Percentiles rank a stretch among this genome's conserved stretches.
phyloP scores from a whole-genome alignment of 495 filamentous ascomycete species.

The Hypoxylon fragiforme region DNA sequence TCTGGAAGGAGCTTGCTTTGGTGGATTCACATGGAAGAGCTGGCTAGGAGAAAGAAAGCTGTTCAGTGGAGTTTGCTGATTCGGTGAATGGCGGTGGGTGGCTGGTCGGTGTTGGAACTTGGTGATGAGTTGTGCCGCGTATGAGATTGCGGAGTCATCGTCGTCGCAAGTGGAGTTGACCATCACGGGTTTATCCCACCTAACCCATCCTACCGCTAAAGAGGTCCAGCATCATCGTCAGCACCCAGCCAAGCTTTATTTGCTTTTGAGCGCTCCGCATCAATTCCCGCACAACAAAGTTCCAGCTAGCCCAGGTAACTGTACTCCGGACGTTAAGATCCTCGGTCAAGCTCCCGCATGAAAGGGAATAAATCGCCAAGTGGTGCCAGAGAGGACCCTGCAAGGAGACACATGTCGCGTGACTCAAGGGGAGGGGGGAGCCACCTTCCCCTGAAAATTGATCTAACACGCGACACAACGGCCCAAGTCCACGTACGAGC shows the following conservation, averaged over 20 bases:
- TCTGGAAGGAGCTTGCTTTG: too few species aligned
- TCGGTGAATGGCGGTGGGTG: conserved; percentile 24
- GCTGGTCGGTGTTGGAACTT: conserved; percentile 11
- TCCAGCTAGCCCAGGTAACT: neutral
- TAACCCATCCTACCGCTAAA: conserved; percentile 1
- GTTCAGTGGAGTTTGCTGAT: conserved; percentile 18
- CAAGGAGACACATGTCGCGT: conserved; percentile 19
- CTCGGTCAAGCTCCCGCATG: conserved; percentile 11
- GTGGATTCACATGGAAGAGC: conserved; percentile 9
- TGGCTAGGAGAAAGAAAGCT: conserved; percentile 2
- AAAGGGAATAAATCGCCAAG: conserved; percentile 11
- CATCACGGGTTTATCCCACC: conserved; percentile 11
- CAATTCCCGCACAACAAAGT: neutral
- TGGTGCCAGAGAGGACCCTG: conserved; percentile 16
- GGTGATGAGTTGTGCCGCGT: conserved; percentile 21
- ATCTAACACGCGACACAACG: conserved; percentile 11
- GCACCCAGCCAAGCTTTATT: conserved; percentile 4
- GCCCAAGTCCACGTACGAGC: conserved; percentile 1
- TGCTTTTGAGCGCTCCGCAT: conserved; percentile 5
- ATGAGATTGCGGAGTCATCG: conserved; percentile 18
- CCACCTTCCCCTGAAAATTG: neutral
- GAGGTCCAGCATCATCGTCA: neutral
- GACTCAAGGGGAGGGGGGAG: neutral
- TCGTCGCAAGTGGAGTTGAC: conserved; percentile 20
- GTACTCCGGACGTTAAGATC: conserved; percentile 11